Conservation (phyloP, 345 rosid genomes). For the Camelina sativa region DNA sequence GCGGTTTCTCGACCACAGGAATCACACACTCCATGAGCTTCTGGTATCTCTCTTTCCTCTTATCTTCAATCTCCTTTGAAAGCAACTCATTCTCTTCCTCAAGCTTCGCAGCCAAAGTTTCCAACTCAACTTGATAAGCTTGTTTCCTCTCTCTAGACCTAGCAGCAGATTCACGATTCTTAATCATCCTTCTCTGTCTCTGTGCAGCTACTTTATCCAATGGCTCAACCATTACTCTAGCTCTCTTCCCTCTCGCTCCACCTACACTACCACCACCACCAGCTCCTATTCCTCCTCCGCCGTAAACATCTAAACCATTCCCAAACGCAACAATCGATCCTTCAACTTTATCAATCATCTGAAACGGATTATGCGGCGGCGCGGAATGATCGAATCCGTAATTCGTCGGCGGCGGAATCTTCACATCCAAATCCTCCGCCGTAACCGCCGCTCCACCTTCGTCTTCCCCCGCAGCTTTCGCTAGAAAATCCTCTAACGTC, state of each 20-base stretch:
- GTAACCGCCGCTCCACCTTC: conserved; percentile 13
- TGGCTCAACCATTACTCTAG: conserved; percentile 73
- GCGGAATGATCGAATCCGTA: conserved; percentile 55
- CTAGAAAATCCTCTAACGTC: conserved; percentile 93
- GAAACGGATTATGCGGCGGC: conserved; percentile 50
- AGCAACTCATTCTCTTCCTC: conserved; percentile 84
- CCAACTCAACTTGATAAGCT: conserved; percentile 97
- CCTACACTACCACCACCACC: not conserved
- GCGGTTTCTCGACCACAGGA: conserved; percentile 74
- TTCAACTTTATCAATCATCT: conserved; percentile 54
- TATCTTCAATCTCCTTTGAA: conserved; percentile 78
- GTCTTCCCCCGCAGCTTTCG: conserved; percentile 63
- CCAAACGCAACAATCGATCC: conserved; percentile 47
- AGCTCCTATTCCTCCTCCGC: conserved; percentile 29
- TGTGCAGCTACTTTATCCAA: conserved; percentile 90
- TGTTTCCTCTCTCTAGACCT: conserved; percentile 95
- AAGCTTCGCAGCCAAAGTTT: conserved; percentile 70
- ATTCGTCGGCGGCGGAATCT: conserved; percentile 51
- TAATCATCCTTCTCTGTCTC: conserved; percentile 96
- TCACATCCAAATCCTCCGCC: conserved; percentile 38
- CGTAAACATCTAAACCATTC: conserved; percentile 43
- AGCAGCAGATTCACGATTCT: conserved; percentile 98
- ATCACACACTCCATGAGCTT: conserved; percentile 86
- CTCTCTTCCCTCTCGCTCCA: conserved; percentile 62
- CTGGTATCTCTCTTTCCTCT: conserved; percentile 68